Evolutionary conservation across 306 rosid genomes (phyloP), one percentile per base, ranked within the genome.

Genomic region (Casuarina cunninghamiana): DNA sequence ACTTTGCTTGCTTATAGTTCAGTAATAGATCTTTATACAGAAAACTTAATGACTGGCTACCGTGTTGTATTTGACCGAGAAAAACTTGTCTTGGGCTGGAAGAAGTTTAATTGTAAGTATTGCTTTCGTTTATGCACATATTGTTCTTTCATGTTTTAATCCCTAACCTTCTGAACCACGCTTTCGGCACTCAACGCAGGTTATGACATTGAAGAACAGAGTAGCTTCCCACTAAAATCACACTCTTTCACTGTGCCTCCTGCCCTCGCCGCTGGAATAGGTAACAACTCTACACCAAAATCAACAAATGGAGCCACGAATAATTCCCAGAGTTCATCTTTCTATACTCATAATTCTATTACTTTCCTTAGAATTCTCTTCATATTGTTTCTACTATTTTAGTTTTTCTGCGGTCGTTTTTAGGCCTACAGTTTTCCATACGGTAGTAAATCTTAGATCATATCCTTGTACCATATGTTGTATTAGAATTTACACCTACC

Each of bases 21-120:
- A 79, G 44, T 50, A 77, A 37, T 77, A 75, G 62, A 63, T 78
- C 58, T 80, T 75, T 68, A 82, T 81, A 79, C 95, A 94, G 98
- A 92, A 86, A 94, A 94, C 88, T 94, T 89, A 79, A 92, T 94
- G 98, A 86, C 97, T 10, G 97, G 97, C 75, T 87, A 94, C 87
- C 91, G 72, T 15, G 93, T 94, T 37, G 90, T 94, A 77, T 94
- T 90, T 85, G 97, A 92, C 83, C 85, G 98, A 45, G 97, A 94
- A 85, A 92, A 86, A 81, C 84, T 89, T 71, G 72, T 81, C 58
- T 41, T 94, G 82, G 97, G 98, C 83, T 94, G 98, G 97, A 92
- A 86, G 88, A 89, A 94, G 83, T 91, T 75, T 82, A 90, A 92
- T 72, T 89, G 98, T 91, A 81, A 73, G 94, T 86, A 67, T 74